Evolutionary conservation across 2,329 filamentous ascomycete genomes (phyloP).

Genomic region (Cercospora berteroae): DNA sequence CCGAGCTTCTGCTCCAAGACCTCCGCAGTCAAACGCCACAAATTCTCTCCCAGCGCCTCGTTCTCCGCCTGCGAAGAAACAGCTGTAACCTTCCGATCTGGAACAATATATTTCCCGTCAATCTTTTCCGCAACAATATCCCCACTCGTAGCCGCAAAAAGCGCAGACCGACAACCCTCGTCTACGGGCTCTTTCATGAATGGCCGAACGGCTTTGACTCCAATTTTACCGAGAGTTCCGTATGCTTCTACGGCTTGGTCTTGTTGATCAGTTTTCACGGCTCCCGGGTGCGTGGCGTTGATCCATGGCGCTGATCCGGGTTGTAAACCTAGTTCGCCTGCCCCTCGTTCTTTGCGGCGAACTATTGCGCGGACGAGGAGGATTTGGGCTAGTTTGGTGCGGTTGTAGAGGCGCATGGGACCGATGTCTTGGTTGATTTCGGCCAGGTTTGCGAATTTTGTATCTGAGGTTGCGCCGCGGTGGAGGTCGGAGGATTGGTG

Average conservation of each 20-base stretch:
- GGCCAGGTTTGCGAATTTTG: slow-evolving; percentile 45
- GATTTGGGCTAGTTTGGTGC: slow-evolving; percentile 52
- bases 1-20: slow-evolving; percentile 46
- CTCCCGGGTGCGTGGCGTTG: slow-evolving; percentile 53
- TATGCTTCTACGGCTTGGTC: slow-evolving; percentile 53
- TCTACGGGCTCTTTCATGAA: slow-evolving; percentile 53
- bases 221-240: slow-evolving; percentile 48
- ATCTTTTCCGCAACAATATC: slow-evolving; percentile 47
- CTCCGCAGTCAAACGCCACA: slow-evolving; percentile 49
- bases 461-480: slow-evolving; percentile 39
- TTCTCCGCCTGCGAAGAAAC: slow-evolving; percentile 46
- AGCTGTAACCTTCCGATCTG: slow-evolving; percentile 49
- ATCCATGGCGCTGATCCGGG: slow-evolving; percentile 42
- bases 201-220: slow-evolving; percentile 44
- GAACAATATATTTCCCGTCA: slow-evolving; percentile 51
- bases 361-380: slow-evolving; percentile 47
- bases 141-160: slow-evolving; percentile 50
- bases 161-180: slow-evolving; percentile 47
- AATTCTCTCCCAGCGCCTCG: slow-evolving; percentile 43
- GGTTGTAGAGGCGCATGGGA: slow-evolving; percentile 49
- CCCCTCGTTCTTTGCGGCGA: slow-evolving; percentile 38
- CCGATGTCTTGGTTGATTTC: slow-evolving; percentile 54
- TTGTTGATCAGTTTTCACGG: slow-evolving; percentile 49
- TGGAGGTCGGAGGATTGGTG: slow-evolving; percentile 53
- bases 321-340: slow-evolving; percentile 37